Percentiles rank a stretch among this genome's conserved stretches.
Evolutionary conservation across 2,329 filamentous ascomycete species (phyloP).

Genomic region (Colletotrichum simmondsii): DNA sequence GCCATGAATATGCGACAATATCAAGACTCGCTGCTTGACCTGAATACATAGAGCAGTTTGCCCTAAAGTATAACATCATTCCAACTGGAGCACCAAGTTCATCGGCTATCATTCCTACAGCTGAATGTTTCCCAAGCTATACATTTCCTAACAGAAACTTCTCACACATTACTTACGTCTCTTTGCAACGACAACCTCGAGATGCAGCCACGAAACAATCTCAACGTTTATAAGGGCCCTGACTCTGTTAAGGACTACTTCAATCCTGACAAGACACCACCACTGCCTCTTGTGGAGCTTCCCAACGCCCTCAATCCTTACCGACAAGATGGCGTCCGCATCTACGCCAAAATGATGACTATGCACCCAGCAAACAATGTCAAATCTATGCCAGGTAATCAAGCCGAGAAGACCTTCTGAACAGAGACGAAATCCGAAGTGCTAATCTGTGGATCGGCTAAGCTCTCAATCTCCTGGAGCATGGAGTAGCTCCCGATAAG

Average conservation of each 20-base stretch:
- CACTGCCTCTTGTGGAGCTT: constrained; percentile 69
- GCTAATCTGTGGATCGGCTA: too few species aligned
- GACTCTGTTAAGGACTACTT: constrained; percentile 68
- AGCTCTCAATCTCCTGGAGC: constrained; percentile 60
- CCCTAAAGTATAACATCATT: too few species aligned
- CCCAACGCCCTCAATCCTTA: constrained; percentile 67
- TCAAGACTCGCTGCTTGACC: too few species aligned
- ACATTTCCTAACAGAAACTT: too few species aligned
- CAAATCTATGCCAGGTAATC: constrained; percentile 66
- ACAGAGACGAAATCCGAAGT: too few species aligned
- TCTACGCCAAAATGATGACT: constrained; percentile 74
- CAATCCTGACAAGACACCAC: constrained; percentile 66
- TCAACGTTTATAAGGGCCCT: constrained; percentile 67
- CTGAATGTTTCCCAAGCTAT: too few species aligned
- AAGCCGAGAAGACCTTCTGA: too few species aligned
- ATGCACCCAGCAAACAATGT: constrained; percentile 71
- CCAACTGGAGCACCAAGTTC: too few species aligned
- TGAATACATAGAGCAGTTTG: too few species aligned
- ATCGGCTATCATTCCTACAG: too few species aligned
- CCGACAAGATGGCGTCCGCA: constrained; percentile 65
- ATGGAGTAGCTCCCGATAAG: constrained; percentile 49
- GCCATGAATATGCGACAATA: too few species aligned
- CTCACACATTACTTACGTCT: background rate
- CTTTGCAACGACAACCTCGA: constrained; percentile 4
- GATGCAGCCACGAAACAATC: constrained; percentile 36